Conservation (phyloP, 148 eudicot genomes). For the Pharnaceum exiguum region DNA sequence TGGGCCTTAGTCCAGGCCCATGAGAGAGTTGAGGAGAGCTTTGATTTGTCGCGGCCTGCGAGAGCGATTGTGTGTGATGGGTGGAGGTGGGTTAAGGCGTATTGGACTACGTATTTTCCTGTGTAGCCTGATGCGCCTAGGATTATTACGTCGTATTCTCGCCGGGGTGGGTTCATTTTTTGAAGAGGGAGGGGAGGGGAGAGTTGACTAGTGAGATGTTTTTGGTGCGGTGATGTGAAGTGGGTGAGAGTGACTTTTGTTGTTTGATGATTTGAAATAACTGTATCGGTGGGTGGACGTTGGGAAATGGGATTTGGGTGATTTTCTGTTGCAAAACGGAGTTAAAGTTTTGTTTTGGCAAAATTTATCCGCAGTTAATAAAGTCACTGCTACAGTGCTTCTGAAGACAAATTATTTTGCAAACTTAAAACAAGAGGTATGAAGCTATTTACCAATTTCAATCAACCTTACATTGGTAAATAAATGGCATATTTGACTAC, state of each 20-base stretch:
- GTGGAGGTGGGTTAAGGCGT: conserved; percentile 54
- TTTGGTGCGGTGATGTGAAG: neutral
- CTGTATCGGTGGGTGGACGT: too few species aligned
- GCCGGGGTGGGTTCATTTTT: neutral
- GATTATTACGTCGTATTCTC: conserved; percentile 52
- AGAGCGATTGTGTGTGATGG: conserved; percentile 63
- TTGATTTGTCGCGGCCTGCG: conserved; percentile 57
- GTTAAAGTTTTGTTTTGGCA: too few species aligned
- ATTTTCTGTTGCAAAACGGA: too few species aligned
- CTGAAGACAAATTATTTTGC: too few species aligned
- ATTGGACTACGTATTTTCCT: conserved; percentile 72
- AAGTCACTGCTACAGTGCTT: too few species aligned
- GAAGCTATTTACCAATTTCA: too few species aligned
- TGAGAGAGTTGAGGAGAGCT: conserved; percentile 38
- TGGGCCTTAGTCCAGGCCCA: conserved; percentile 82
- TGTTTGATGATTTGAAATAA: neutral
- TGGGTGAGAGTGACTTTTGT: neutral
- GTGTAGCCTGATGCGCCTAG: conserved; percentile 94
- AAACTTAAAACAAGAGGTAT: too few species aligned
- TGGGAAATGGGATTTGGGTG: too few species aligned
- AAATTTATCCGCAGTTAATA: too few species aligned
- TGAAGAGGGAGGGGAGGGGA: neutral
- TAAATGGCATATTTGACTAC: too few species aligned
- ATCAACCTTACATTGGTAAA: too few species aligned
- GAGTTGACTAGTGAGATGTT: neutral